These are phyloP conservation scores for Pontederia paniculata DNA, from an alignment of 176 grass and related monocot species.

Conservation along the genomic window DNA sequence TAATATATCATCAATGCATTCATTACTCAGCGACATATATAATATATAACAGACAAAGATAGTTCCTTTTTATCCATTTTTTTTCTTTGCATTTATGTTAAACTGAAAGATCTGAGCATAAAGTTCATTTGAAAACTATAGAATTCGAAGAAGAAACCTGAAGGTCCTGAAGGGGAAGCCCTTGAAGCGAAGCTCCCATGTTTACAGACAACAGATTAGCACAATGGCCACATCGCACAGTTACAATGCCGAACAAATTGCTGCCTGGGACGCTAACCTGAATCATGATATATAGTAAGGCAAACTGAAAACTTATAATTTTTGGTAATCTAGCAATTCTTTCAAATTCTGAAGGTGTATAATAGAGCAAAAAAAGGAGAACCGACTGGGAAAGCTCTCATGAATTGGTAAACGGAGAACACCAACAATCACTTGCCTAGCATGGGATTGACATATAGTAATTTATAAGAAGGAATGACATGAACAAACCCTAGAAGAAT, in stretches of 20 bases:
- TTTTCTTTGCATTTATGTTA: neutral
- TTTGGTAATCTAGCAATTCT: neutral
- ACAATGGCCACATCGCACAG: conserved; percentile 90
- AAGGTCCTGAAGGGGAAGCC: conserved; percentile 41
- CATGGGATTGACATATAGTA: too few species aligned
- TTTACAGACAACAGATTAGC: conserved; percentile 77
- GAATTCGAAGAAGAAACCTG: conserved; percentile 51
- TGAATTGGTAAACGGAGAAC: too few species aligned
- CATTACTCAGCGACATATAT: too few species aligned
- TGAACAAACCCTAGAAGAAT: too few species aligned
- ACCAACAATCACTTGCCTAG: too few species aligned
- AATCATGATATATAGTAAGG: conserved; percentile 14
- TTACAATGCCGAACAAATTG: conserved; percentile 64
- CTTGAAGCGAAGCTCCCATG: conserved; percentile 48
- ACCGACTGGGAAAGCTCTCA: too few species aligned
- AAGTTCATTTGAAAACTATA: too few species aligned
- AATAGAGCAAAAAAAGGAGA: too few species aligned
- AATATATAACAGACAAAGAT: too few species aligned
- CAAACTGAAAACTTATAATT: neutral
- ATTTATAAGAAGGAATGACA: too few species aligned
- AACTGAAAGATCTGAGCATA: neutral
- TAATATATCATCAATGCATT: too few species aligned
- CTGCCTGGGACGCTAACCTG: conserved; percentile 85
- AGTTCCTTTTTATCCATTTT: neutral
- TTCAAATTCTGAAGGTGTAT: neutral